phyloP scores from a whole-genome alignment of 352 stramenopile species.

The Ochromonadaceae sp. region DNA sequence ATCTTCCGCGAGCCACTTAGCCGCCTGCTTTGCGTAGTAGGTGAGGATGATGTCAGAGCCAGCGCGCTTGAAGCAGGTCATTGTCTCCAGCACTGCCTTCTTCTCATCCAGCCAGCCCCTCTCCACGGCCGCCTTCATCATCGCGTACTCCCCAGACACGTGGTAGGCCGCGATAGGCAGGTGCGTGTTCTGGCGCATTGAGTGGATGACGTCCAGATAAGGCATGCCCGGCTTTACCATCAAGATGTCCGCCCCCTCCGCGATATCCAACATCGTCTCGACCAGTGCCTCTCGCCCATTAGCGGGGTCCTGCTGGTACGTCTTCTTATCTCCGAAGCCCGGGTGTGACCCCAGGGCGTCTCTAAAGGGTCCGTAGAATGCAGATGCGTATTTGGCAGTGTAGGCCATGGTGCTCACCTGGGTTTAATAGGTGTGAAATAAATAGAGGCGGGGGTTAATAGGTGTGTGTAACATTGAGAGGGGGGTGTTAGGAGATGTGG shows the following conservation, averaged over 20 bases:
- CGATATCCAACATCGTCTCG: constrained; percentile 54
- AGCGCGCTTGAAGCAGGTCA: constrained; percentile 75
- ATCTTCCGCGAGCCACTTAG: constrained; percentile 64
- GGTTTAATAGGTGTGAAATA: neutral
- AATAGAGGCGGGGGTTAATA: neutral
- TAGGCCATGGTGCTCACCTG: constrained; percentile 48
- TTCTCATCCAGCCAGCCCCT: constrained; percentile 66
- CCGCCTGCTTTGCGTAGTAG: constrained; percentile 83
- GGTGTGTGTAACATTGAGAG: neutral
- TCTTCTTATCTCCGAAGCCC: constrained; percentile 82
- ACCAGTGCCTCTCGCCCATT: constrained; percentile 64
- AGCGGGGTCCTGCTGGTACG: constrained; percentile 86
- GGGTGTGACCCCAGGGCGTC: constrained; percentile 91
- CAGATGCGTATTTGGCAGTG: constrained; percentile 91
- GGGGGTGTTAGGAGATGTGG: neutral
- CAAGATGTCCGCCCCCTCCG: constrained; percentile 90
- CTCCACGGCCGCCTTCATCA: constrained; percentile 80
- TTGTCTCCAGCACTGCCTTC: constrained; percentile 55
- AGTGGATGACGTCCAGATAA: constrained; percentile 91
- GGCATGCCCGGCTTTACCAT: constrained; percentile 91
- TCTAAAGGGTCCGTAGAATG: constrained; percentile 87
- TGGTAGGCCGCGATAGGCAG: constrained; percentile 95
- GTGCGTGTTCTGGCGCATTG: constrained; percentile 68
- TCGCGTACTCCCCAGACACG: constrained; percentile 98
- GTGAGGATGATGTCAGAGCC: constrained; percentile 94